These are phyloP conservation scores for Paecilomyces sp. DNA, from an alignment of 2,329 filamentous ascomycete species.

Conservation along the genomic window DNA sequence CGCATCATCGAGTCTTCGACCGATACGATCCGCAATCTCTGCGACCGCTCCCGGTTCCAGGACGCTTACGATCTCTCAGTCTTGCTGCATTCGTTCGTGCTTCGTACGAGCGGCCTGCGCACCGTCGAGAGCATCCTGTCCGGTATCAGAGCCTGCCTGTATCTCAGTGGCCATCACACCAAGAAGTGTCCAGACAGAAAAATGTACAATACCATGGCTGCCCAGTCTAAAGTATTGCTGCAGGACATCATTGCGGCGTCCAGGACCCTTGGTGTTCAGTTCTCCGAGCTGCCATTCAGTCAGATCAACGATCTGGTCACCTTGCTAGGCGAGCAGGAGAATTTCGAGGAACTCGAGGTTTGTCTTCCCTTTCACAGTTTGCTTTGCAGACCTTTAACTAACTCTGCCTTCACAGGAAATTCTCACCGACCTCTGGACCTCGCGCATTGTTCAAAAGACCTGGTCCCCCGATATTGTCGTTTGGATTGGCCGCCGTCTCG, in stretches of 20 bases:
- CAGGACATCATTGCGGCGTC: slow-evolving; percentile 24
- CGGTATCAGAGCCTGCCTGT: slow-evolving; percentile 30
- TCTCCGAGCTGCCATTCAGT: slow-evolving; percentile 26
- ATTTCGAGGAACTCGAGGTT: slow-evolving; percentile 31
- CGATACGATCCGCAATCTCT: slow-evolving; percentile 20
- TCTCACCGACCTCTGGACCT: slow-evolving; percentile 41
- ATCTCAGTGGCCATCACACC: slow-evolving; percentile 26
- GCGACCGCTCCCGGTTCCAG: slow-evolving; percentile 22
- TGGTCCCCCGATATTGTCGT: slow-evolving; percentile 43
- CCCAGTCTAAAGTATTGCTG: slow-evolving; percentile 25
- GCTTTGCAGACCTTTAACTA: neutral
- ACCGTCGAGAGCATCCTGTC: slow-evolving; percentile 24
- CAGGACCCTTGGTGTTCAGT: slow-evolving; percentile 23
- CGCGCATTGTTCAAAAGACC: slow-evolving; percentile 37
- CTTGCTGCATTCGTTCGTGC: slow-evolving; percentile 26
- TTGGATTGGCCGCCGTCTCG: slow-evolving; percentile 46
- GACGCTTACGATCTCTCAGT: slow-evolving; percentile 26
- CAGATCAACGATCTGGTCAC: slow-evolving; percentile 31
- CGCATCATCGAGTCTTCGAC: slow-evolving; percentile 22
- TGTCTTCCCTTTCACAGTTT: neutral
- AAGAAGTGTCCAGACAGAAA: slow-evolving; percentile 20
- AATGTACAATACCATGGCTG: slow-evolving; percentile 21
- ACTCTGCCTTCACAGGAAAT: slow-evolving; percentile 16
- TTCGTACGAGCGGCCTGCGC: slow-evolving; percentile 25
- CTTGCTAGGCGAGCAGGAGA: slow-evolving; percentile 29